phyloP scores from a whole-genome alignment of 2,329 filamentous ascomycete genomes.

The Juglanconis juglandina region DNA sequence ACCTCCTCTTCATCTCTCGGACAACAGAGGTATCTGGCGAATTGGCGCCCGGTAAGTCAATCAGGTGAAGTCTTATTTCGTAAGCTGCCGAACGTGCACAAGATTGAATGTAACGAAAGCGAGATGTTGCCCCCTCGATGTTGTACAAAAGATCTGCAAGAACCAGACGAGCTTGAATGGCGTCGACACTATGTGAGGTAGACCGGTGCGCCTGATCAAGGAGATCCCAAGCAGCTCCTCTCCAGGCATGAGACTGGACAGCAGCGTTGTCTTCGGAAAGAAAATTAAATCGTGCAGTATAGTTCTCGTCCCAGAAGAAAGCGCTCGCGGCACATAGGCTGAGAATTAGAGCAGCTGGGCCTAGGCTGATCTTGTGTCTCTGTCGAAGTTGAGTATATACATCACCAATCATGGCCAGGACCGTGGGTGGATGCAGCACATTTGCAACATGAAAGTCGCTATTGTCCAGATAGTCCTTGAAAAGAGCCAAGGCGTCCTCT shows the following conservation, averaged over 20 bases:
- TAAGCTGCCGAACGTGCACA: slow-evolving; percentile 28
- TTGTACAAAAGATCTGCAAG: slow-evolving; percentile 37
- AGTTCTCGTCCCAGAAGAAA: slow-evolving; percentile 24
- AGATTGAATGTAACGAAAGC: slow-evolving; percentile 29
- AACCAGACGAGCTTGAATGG: slow-evolving; percentile 35
- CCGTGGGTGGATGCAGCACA: slow-evolving; percentile 23
- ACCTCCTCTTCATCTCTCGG: slow-evolving; percentile 36
- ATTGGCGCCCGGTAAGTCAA: slow-evolving; percentile 31
- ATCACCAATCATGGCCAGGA: slow-evolving; percentile 16
- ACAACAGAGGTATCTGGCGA: slow-evolving; percentile 23
- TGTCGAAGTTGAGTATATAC: slow-evolving; percentile 21
- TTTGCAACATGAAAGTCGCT: slow-evolving; percentile 18
- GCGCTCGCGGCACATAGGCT: slow-evolving; percentile 28
- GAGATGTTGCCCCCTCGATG: slow-evolving; percentile 33
- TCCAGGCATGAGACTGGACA: slow-evolving; percentile 25
- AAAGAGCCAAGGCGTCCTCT: slow-evolving; percentile 25
- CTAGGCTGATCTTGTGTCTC: slow-evolving; percentile 17
- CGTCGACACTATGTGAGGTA: slow-evolving; percentile 29
- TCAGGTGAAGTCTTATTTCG: slow-evolving; percentile 36
- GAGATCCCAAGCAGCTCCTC: slow-evolving; percentile 32
- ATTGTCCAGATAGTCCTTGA: slow-evolving; percentile 27
- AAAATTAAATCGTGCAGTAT: slow-evolving; percentile 12
- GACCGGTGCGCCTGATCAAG: slow-evolving; percentile 32
- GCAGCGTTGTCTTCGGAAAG: slow-evolving; percentile 20
- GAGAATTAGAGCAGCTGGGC: slow-evolving; percentile 25